A percentile compares a stretch with the other conserved stretches of the same genome.
These are phyloP conservation scores for Suillus alpinus DNA, from an alignment of 768 basidiomycete species.

Conservation along the genomic window DNA sequence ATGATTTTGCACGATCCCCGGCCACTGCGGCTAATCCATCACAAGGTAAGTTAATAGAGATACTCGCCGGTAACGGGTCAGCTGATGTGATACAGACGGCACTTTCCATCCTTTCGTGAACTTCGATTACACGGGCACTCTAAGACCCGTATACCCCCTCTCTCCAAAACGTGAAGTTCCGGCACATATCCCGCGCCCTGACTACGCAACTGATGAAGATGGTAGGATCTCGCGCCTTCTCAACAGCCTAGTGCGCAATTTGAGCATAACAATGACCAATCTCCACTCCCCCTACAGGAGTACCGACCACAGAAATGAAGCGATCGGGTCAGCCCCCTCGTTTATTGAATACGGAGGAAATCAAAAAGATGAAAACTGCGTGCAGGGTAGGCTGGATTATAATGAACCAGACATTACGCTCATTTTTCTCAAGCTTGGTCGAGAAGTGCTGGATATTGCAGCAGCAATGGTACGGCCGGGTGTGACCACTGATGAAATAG, in stretches of 20 bases:
- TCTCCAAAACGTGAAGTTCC: conserved; percentile 76
- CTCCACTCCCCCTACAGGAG: conserved; percentile 38
- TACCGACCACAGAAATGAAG: conserved; percentile 57
- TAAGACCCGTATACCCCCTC: conserved; percentile 88
- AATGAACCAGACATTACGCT: not conserved
- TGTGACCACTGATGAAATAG: conserved; percentile 93
- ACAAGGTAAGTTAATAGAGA: not conserved
- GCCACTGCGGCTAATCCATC: conserved; percentile 7
- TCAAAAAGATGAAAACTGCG: conserved; percentile 84
- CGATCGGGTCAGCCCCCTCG: conserved; percentile 59
- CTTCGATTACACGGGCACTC: conserved; percentile 73
- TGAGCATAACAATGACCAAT: conserved; percentile 11
- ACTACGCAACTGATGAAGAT: conserved; percentile 66
- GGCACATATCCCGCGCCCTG: conserved; percentile 80
- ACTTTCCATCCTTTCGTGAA: conserved; percentile 78
- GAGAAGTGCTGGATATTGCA: conserved; percentile 92
- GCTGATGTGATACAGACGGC: conserved; percentile 49
- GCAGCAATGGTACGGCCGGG: conserved; percentile 87
- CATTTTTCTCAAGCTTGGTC: conserved; percentile 55
- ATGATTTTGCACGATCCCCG: conserved; percentile 51
- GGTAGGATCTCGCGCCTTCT: conserved; percentile 44
- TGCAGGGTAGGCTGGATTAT: conserved; percentile 56
- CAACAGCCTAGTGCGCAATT: conserved; percentile 27
- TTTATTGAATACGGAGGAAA: conserved; percentile 69
- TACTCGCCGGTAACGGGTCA: not conserved